Evolutionary conservation across 768 basidiomycete species (phyloP).

Genomic region (Pisolithus marmoratus): DNA sequence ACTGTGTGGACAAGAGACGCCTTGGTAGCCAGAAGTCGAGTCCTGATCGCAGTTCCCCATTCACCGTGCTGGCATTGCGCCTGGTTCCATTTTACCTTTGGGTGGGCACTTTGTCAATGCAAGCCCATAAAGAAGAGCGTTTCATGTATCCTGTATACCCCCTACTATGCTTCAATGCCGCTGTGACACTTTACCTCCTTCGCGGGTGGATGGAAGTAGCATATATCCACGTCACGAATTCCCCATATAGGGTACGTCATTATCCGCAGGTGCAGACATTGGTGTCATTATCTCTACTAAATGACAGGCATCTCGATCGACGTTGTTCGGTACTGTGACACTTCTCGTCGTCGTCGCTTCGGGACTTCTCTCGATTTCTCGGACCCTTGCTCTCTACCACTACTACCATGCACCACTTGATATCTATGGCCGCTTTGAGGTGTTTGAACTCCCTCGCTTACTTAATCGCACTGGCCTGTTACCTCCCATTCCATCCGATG

Average conservation of each 20-base stretch:
- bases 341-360: constrained; percentile 61
- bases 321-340: constrained; percentile 73
- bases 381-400: constrained; percentile 74
- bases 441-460: constrained; percentile 72
- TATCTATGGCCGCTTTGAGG: constrained; percentile 65
- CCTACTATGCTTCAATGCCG: constrained; percentile 89
- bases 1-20: constrained; percentile 68
- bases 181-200: constrained; percentile 77
- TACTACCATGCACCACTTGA: constrained; percentile 91
- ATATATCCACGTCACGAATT: constrained; percentile 72
- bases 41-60: constrained; percentile 69
- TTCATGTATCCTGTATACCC: constrained; percentile 97
- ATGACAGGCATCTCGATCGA: constrained; percentile 66
- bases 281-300: not conserved
- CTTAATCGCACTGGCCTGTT: constrained; percentile 69
- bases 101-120: constrained; percentile 69
- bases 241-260: constrained; percentile 72
- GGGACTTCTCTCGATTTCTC: constrained; percentile 66
- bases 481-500: constrained; percentile 36
- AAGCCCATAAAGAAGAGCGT: constrained; percentile 97
- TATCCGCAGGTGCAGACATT: not conserved
- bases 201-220: constrained; percentile 81
- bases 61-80: constrained; percentile 66
- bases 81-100: constrained; percentile 93
- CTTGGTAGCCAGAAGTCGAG: constrained; percentile 50